A percentile compares a stretch with the other conserved stretches of the same genome.
These are phyloP conservation scores for Xylaria curta DNA, from an alignment of 495 filamentous ascomycete genomes.

Conservation along the genomic window DNA sequence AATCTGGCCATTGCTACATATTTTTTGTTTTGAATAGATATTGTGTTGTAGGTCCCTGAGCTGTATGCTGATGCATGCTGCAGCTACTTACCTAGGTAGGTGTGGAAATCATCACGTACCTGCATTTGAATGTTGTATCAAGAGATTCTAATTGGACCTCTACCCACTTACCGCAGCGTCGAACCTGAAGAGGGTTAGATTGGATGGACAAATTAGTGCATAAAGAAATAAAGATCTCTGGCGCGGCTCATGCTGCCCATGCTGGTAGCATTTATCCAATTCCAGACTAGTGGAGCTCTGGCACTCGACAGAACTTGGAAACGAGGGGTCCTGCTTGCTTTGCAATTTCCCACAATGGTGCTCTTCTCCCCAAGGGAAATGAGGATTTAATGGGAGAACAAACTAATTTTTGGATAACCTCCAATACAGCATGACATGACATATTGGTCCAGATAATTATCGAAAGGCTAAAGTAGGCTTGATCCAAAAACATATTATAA, in stretches of 20 bases:
- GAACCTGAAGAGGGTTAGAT: constrained; percentile 18
- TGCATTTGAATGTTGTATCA: constrained; percentile 19
- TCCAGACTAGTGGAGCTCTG: constrained; percentile 9
- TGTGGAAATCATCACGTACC: constrained; percentile 16
- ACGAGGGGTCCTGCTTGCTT: constrained; percentile 15
- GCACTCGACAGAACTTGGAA: constrained; percentile 8
- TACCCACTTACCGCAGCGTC: constrained; percentile 10
- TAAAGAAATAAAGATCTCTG: constrained; percentile 23
- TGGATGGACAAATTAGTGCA: constrained; percentile 6
- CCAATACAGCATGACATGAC: background rate
- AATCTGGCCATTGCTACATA: background rate
- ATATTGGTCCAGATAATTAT: background rate
- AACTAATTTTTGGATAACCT: background rate
- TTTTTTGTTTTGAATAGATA: background rate
- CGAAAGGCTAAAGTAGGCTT: background rate
- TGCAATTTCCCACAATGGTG: constrained; percentile 21
- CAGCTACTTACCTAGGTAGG: background rate
- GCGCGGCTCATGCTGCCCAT: constrained; percentile 10
- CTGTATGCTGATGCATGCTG: background rate
- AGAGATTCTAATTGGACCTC: constrained; percentile 1
- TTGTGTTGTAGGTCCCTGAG: background rate
- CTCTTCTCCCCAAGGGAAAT: background rate
- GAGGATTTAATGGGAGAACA: background rate
- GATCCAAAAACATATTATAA: background rate
- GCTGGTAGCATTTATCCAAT: constrained; percentile 11